Base-by-base conservation (phyloP, 2,329 filamentous ascomycete genomes). In the Alternaria longipes region DNA sequence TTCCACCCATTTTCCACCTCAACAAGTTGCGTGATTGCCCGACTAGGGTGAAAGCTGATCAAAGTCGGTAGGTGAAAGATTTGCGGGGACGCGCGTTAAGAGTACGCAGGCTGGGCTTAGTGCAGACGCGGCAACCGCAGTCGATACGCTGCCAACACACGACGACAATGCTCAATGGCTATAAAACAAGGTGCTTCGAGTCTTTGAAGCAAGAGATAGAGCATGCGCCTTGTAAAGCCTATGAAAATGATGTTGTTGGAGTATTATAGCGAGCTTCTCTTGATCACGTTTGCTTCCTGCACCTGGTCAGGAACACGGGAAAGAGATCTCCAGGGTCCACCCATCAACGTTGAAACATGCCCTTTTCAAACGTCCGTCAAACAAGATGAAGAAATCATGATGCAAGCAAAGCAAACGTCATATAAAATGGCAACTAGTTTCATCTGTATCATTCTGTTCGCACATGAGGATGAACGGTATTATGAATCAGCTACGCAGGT, bases 21-120 rank as follows among this genome's bases (percentile, higher is more conserved):
- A 36, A 38, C 30, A 28, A 32, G 18, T 38, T 46, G 42, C 44
- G 42, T 44, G 41, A 46, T 49, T 26, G 18, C 30, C 34, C 55
- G 28, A 52, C 46, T 11, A 59, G 36, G 46, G n/a, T 36, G 51
- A 20, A 52, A 45, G 40, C 8, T 40, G 32, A 59, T 50, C 44
- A 56, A 28, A 54, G 30, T 38, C 34, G 20, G 56, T 30, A 28
- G 22, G 46, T n/a, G 56, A 49, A 56, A 41, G 53, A 54, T 56
- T 53, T 54, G 54, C 49, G 58, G 59, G 54, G 58, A 58, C 61
- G 61, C 61, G 61, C 61, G 58, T 64, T 60, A 26, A 40, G 46
- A 30, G 41, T 53, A 56, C 52, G 56, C 60, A 51, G 41, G 49
- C 46, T 42, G 32, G 14, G 32, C 6, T 36, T 36, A 36, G 32